Base-by-base conservation (phyloP, 1,284 basidiomycete species). In the Malassezia brasiliensis region DNA sequence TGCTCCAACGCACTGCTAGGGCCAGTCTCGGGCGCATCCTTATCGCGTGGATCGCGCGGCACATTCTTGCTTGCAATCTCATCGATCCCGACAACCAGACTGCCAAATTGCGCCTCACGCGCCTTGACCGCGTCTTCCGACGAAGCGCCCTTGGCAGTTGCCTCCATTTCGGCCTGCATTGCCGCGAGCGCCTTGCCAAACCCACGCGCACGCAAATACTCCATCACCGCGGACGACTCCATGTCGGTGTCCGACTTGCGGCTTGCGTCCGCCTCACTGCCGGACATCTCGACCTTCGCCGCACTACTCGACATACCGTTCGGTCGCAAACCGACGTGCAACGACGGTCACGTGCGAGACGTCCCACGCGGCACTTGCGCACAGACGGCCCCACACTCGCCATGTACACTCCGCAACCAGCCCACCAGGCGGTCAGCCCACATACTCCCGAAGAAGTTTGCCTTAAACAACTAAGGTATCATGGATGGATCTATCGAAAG, bases 171-270 rank as follows among this genome's bases (percentile, higher is more conserved):
- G 44, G 85, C 83, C 28, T 83, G 79, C 64, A 90, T 79, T 32
- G 83, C 83, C 57, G 84, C 81, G 72, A 88, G 86, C 11, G 87
- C 87, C 40, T 81, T 79, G 65, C 81, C 79, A 76, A 89, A 85
- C 5, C 91, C 90, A 48, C 89, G 81, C 25, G 83, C 78, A 51
- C 84, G 84, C 46, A 94, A 80, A 75, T 93, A 96, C 53, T 90
- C 87, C 59, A 89, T 78, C 39, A 94, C 82, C 12, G 85, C 34
- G 14, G 50, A 37, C 12, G 54, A 35, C 39, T 46, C 37, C 50
- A 52, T 31, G 5, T 49, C 41, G 19, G 31, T 22, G n/a, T 34
- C 22, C 1, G 45, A n/a, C 28, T 34, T 19, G 19, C 45, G 30
- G 31, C 11, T n/a, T 19, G 25, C 35, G 19, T 49, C 47, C 47